Evolutionary conservation across 345 rosid genomes (phyloP).

Genomic region (Acer yangbiense): DNA sequence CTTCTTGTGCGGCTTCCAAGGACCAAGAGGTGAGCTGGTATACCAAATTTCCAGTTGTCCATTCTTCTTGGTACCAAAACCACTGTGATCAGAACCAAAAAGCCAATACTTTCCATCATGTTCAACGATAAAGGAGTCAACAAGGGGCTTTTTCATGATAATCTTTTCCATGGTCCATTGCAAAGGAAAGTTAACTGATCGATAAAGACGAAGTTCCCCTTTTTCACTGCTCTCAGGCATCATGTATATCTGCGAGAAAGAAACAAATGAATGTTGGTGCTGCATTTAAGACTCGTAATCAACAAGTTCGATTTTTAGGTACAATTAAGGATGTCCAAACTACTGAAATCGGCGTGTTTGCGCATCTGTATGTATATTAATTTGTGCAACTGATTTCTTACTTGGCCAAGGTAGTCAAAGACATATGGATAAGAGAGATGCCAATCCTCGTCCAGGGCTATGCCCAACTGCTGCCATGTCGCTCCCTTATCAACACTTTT

Average conservation of each 20-base stretch:
- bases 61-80: constrained; percentile 61
- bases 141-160: constrained; percentile 69
- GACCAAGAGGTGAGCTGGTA: constrained; percentile 83
- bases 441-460: constrained; percentile 94
- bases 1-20: constrained; percentile 91
- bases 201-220: constrained; percentile 81
- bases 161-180: constrained; percentile 73
- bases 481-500: constrained; percentile 83
- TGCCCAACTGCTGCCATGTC: constrained; percentile 88
- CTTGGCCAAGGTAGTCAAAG: constrained; percentile 71
- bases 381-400: constrained; percentile 38
- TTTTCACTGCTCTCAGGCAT: constrained; percentile 79
- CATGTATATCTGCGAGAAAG: constrained; percentile 75
- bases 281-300: neutral
- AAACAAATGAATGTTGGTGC: constrained; percentile 8
- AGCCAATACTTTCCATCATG: constrained; percentile 73
- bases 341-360: neutral
- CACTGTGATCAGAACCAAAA: constrained; percentile 85
- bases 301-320: neutral
- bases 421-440: constrained; percentile 93
- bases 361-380: neutral
- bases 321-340: neutral
- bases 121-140: constrained; percentile 63
- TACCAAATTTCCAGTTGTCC: constrained; percentile 93
- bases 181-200: constrained; percentile 76